Evolutionary conservation across 73 alveolate genomes (phyloP), one percentile per base, ranked within the genome.

Genomic region (Breviolum minutum): DNA sequence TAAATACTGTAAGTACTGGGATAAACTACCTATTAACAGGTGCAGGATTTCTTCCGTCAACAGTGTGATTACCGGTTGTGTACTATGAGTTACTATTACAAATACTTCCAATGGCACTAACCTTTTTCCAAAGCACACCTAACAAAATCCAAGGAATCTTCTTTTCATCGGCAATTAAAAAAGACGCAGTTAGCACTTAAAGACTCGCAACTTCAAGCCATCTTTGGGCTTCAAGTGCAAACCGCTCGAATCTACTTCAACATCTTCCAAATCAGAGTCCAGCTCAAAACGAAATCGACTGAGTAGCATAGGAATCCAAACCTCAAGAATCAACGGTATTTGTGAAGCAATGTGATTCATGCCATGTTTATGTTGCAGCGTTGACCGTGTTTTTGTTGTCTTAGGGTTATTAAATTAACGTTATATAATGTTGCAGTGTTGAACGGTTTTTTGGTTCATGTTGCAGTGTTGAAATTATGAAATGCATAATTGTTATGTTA

Each of bases 141-240:
- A 68, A 68, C 77, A 68, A 17, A 68, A 17, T 68, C 24, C 77
- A 68, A 68, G 77, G 77, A 68, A 14, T 68, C 77, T 68, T 68
- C n/a, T 6, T 6, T 68, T 0, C 54, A 40, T 40, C 54, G 54
- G 54, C 54, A 40, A 40, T 40, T 40, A n/a, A n/a, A n/a, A n/a
- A n/a, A n/a, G n/a, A n/a, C 54, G 54, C 54, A 40, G 54, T 40
- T 40, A n/a, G 85, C 8, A 8, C 29, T 24, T 79, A 20, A 68
- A 61, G 71, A 90, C 96, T 24, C 86, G 96, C 96, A 90, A 20
- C 62, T 54, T 19, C 69, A 90, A 90, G 96, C 96, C 96, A 71
- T 90, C 96, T 90, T 90, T 90, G 96, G 96, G 96, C 96, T 71
- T 90, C 87, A 90, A 74, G 87, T 90, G 96, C 87, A 90, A n/a